Evolutionary conservation across 495 filamentous ascomycete genomes (phyloP), one percentile per base, ranked within the genome.

Genomic region (Penicillium chermesinum): DNA sequence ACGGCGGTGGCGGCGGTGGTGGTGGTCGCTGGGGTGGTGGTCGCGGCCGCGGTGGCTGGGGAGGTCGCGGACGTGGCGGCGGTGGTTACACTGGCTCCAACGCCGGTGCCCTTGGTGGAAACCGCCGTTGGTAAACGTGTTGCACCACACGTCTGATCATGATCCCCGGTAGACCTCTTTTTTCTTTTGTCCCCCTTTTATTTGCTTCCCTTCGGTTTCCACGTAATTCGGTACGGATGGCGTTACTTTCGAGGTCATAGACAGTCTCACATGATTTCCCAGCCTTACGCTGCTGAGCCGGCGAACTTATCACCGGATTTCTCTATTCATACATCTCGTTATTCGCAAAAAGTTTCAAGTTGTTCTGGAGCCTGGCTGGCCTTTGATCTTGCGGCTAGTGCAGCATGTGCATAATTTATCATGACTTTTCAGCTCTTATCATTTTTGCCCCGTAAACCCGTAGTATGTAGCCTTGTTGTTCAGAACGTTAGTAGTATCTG

Each of bases 1-100:
- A 89, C 69, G 76, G 87, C 62, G 88, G 90, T 50, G 89, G 91
- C 42, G 91, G 91, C 54, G 87, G 89, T 44, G 78, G 85, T 61
- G 71, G 83, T 55, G 78, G 82, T 46, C 78, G 79, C 52, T 81
- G 86, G 51, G 76, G 85, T 45, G 63, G 77, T 47, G 70, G 51
- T 70, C 75, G 85, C 51, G 81, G 87, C 53, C 73, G 84, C 60
- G 75, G 84, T 57, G 82, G 85, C 44, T 48, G 59, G 38, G 69
- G 81, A 50, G 66, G 80, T 49, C 72, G 82, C 50, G 69, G 75
- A 44, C 58, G 44, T 38, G 44, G 51, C 69, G 75, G 85, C 51
- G 65, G 66, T 57, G 70, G 75, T 39, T 81, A 70, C 64, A 82
- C 80, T 67, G 77, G 73, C 50, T 82, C 80, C 59, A 86, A 86